phyloP scores from a whole-genome alignment of 352 stramenopile genomes.

The Pythium rhizo-oryzae region DNA sequence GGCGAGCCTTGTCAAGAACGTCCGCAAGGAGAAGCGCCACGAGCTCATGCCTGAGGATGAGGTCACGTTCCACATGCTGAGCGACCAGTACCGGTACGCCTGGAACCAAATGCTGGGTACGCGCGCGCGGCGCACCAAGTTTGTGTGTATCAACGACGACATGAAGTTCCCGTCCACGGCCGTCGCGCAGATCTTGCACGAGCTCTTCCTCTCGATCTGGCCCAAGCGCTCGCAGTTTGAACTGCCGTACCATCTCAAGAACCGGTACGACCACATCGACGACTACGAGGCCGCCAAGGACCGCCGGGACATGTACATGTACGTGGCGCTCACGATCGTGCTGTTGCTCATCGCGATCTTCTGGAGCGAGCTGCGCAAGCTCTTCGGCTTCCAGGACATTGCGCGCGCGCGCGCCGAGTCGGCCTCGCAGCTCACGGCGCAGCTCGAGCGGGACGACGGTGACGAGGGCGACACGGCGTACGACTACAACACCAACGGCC shows the following conservation, averaged over 20 bases:
- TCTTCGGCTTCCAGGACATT: slow-evolving; percentile 78
- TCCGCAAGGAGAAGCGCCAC: slow-evolving; percentile 60
- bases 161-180: slow-evolving; percentile 88
- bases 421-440: slow-evolving; percentile 58
- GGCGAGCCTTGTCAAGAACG: slow-evolving; percentile 60
- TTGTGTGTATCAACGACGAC: slow-evolving; percentile 97
- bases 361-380: slow-evolving; percentile 44
- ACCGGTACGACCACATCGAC: slow-evolving; percentile 85
- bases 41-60: slow-evolving; percentile 83
- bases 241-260: slow-evolving; percentile 85
- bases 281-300: slow-evolving; percentile 61
- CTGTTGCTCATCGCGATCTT: slow-evolving; percentile 59
- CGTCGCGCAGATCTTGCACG: slow-evolving; percentile 86
- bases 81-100: slow-evolving; percentile 90
- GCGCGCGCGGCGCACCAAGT: slow-evolving; percentile 91
- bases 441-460: slow-evolving; percentile 39
- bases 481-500: neutral
- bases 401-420: slow-evolving; percentile 62
- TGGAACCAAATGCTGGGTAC: slow-evolving; percentile 93
- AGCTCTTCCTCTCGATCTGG: slow-evolving; percentile 94
- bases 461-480: neutral
- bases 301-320: slow-evolving; percentile 45
- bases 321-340: slow-evolving; percentile 34
- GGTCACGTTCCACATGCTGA: slow-evolving; percentile 96
- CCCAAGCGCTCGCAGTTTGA: slow-evolving; percentile 93